phyloP scores from a whole-genome alignment of 371 early-diverging fungal species.

The Mortierella sp. region DNA sequence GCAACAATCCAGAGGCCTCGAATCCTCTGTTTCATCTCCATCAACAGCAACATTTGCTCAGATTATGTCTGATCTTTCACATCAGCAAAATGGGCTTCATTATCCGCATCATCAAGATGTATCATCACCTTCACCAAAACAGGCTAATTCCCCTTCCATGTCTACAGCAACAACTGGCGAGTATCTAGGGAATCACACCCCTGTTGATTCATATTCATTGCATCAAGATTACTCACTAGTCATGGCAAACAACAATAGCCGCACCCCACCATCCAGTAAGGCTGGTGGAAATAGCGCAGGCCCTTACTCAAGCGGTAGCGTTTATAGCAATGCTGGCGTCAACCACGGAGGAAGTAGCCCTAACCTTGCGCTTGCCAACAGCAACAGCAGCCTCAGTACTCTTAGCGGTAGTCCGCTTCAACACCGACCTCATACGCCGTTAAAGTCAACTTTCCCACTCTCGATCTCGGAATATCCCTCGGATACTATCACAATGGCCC shows the following conservation, averaged over 20 bases:
- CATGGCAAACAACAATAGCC: constrained; percentile 4
- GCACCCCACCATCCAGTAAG: constrained; percentile 10
- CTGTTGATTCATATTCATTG: constrained; percentile 10
- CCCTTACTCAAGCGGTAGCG: constrained; percentile 9
- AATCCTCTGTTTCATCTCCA: constrained; percentile 5
- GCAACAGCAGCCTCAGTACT: constrained; percentile 23
- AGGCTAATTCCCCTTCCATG: not conserved
- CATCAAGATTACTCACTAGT: constrained; percentile 9
- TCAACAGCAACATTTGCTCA: constrained; percentile 22
- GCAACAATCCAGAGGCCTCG: constrained; percentile 1
- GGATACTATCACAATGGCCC: constrained; percentile 16
- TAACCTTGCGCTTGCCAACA: constrained; percentile 15
- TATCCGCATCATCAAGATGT: constrained; percentile 6
- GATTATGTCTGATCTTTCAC: constrained; percentile 24
- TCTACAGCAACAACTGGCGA: not conserved
- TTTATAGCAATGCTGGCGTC: constrained; percentile 3
- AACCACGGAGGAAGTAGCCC: constrained; percentile 8
- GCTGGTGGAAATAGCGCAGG: not conserved
- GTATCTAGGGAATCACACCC: not conserved
- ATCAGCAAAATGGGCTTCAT: constrained; percentile 2
- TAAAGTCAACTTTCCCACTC: constrained; percentile 38
- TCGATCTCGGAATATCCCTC: constrained; percentile 36
- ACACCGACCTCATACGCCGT: constrained; percentile 43
- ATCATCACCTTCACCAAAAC: constrained; percentile 3
- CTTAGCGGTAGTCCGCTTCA: constrained; percentile 30